These are phyloP conservation scores for Exophiala aquamarina DNA, from an alignment of 2,329 filamentous ascomycete species.

Conservation along the genomic window DNA sequence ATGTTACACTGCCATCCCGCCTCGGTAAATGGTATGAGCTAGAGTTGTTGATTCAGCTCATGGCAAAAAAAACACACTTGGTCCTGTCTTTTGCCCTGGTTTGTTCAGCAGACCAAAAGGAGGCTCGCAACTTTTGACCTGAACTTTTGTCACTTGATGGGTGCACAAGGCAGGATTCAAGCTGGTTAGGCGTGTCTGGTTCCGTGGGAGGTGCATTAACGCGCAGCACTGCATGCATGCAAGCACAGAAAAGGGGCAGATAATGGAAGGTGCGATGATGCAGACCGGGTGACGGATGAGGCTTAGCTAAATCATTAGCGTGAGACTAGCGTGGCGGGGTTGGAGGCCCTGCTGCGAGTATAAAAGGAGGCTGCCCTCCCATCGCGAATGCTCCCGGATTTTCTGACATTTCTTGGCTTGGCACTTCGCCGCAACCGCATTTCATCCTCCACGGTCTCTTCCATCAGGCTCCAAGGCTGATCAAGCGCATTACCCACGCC, in stretches of 20 bases:
- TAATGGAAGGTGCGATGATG: constrained; percentile 8
- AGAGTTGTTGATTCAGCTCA: constrained; percentile 3
- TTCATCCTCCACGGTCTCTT: constrained; percentile 10
- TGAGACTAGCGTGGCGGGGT: constrained; percentile 16
- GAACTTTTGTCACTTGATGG: no score
- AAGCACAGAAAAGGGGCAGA: constrained; percentile 16
- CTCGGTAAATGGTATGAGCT: neutral
- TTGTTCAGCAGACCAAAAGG: no score
- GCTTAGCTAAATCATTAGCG: constrained; percentile 7
- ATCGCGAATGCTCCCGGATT: constrained; percentile 17
- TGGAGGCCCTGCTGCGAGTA: constrained; percentile 9
- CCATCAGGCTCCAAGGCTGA: no score
- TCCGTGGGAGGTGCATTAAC: no score
- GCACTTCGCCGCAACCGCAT: constrained; percentile 11
- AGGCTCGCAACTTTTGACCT: no score
- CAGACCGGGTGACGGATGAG: neutral
- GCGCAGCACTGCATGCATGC: neutral
- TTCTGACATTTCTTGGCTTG: constrained; percentile 24
- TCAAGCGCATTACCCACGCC: no score
- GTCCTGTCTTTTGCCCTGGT: neutral
- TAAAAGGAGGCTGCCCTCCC: constrained; percentile 20
- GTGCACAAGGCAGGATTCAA: no score
- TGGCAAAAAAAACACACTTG: neutral
- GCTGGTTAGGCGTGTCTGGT: no score
- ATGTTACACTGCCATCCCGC: constrained; percentile 9